Conservation (phyloP, 1,284 basidiomycete species). For the Trichosporon sp. region DNA sequence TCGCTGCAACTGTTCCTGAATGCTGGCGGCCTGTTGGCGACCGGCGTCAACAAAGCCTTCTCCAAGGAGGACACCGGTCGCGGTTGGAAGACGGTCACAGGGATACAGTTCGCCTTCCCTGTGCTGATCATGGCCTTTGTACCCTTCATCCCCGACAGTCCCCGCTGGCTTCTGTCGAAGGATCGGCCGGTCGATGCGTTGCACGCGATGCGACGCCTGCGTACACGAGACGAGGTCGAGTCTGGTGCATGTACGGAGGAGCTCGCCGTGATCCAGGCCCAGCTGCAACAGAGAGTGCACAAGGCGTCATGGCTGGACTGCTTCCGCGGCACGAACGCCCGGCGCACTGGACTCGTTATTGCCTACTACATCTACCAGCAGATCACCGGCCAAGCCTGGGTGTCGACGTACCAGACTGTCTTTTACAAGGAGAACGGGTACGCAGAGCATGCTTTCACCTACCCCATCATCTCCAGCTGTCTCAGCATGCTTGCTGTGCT, state of each 20-base stretch:
- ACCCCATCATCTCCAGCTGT: conserved; percentile 13
- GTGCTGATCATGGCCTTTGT: conserved; percentile 24
- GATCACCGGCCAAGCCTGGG: conserved; percentile 26
- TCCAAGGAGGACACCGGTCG: conserved; percentile 18
- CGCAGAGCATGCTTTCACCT: conserved; percentile 24
- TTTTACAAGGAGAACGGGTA: conserved; percentile 27
- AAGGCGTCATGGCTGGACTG: conserved; percentile 26
- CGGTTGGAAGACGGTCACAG: conserved; percentile 29
- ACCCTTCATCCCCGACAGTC: conserved; percentile 30
- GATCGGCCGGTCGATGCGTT: conserved; percentile 22
- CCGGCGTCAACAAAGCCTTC: conserved; percentile 27
- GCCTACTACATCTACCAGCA: conserved; percentile 26
- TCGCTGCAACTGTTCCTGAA: conserved; percentile 25
- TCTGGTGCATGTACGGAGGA: conserved; percentile 20
- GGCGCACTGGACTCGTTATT: conserved; percentile 29
- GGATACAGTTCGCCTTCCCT: conserved; percentile 27
- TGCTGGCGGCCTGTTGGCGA: conserved; percentile 23
- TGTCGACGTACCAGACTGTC: conserved; percentile 24
- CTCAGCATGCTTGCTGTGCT: conserved; percentile 17
- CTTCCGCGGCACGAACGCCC: conserved; percentile 26
- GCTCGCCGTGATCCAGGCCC: conserved; percentile 23
- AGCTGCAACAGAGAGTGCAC: conserved; percentile 18
- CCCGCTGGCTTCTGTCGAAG: conserved; percentile 37
- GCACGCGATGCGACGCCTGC: background rate
- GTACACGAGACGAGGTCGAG: background rate